A percentile compares a stretch with the other conserved stretches of the same genome.
Evolutionary conservation across 805 yeast genomes (phyloP).

Genomic region (Ogataea angusta): DNA sequence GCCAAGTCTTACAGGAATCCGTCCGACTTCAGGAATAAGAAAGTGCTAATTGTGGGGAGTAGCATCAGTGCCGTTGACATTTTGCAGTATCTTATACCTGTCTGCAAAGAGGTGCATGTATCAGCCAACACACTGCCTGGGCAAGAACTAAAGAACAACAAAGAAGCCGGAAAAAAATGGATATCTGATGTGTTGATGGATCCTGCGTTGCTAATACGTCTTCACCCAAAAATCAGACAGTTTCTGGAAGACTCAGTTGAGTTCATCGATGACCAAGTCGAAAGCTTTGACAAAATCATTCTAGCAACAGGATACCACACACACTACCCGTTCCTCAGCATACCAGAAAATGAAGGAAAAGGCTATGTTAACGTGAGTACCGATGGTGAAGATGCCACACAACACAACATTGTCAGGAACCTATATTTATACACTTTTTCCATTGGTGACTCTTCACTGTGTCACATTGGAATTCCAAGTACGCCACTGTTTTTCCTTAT

Average conservation of each 20-base stretch:
- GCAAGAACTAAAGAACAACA: slow-evolving; percentile 15
- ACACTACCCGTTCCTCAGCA: slow-evolving; percentile 39
- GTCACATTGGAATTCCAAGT: slow-evolving; percentile 39
- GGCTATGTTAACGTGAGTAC: slow-evolving; percentile 2
- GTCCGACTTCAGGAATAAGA: slow-evolving; percentile 28
- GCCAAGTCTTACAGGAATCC: slow-evolving; percentile 30
- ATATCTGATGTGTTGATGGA: slow-evolving; percentile 39
- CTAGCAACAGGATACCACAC: slow-evolving; percentile 53
- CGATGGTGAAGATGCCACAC: slow-evolving; percentile 1
- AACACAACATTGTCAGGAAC: slow-evolving; percentile 9
- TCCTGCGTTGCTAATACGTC: slow-evolving; percentile 25
- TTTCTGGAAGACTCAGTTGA: slow-evolving; percentile 35
- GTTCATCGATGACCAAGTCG: slow-evolving; percentile 34
- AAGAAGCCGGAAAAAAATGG: slow-evolving; percentile 20
- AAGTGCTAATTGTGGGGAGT: slow-evolving; percentile 33
- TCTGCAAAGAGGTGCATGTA: slow-evolving; percentile 21
- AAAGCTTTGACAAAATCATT: slow-evolving; percentile 38
- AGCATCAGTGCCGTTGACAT: slow-evolving; percentile 69
- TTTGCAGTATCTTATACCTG: slow-evolving; percentile 38
- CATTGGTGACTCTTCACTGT: slow-evolving; percentile 42
- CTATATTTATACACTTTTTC: slow-evolving; percentile 36
- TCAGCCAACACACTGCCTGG: slow-evolving; percentile 8
- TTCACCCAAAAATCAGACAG: slow-evolving; percentile 37
- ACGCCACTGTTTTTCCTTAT: slow-evolving; percentile 46
- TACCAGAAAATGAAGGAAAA: slow-evolving; percentile 7